Evolutionary conservation across 768 basidiomycete genomes (phyloP), one percentile per base, ranked within the genome.

Genomic region (Hysterangium stoloniferum): DNA sequence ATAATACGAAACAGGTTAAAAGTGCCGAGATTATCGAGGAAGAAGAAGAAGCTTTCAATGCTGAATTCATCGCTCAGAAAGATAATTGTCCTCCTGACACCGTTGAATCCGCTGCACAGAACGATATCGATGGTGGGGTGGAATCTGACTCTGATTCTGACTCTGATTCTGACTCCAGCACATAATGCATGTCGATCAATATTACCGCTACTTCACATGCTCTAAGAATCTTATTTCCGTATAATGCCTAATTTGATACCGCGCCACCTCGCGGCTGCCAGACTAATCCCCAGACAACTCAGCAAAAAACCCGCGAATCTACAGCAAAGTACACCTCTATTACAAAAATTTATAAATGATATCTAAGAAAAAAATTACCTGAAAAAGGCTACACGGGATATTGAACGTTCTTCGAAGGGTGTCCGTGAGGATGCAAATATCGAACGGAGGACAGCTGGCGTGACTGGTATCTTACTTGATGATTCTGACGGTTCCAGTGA

Each of bases 361-460:
- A 45, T 48, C 34, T 44, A 47, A 34, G 52, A 32, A 36, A 20
- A 17, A 49, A 46, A 59, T 40, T 63, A 86, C 88, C 89, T 78
- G 65, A 91, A 91, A 71, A 92, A 92, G 27, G 89, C 88, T 45
- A 88, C 74, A 12, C 87, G 78, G 33, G 88, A 92, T 46, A 92
- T 80, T 0, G 85, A 81, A 25, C 89, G 78, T 63, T 92, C 88
- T 62, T 92, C 88, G 49, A 83, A 70, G 2, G 84, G 78, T 0
- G 85, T 83, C 12, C 88, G 78, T 19, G 88, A 91, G 11, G 87
- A 91, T 24, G 89, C 79, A 64, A 92, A 92, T 57, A 92, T 92
- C 45, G 85, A 82, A 34, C 88, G 75, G 52, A 92, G 63, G 1
- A 86, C 82, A 8, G 84, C 83, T 8, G 88, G 88, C 0, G 88